These are phyloP conservation scores for Microsporum ferrugineum DNA, from an alignment of 2,329 filamentous ascomycete genomes.

Conservation along the genomic window DNA sequence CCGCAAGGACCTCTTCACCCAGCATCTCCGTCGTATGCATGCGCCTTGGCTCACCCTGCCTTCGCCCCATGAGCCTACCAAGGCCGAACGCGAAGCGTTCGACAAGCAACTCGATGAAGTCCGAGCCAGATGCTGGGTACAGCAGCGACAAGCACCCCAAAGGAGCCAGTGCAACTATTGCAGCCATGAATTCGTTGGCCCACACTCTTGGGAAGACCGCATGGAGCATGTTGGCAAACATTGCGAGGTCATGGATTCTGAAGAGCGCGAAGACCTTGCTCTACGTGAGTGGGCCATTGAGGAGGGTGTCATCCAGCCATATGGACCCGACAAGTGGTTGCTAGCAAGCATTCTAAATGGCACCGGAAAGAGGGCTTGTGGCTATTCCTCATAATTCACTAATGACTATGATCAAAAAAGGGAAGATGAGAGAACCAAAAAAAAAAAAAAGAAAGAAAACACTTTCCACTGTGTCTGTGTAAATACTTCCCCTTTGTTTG, in stretches of 20 bases:
- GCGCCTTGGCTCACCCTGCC: slow-evolving; percentile 37
- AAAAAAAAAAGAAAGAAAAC: not conserved
- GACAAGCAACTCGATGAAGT: slow-evolving; percentile 47
- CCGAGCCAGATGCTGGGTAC: slow-evolving; percentile 48
- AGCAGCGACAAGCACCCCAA: slow-evolving; percentile 51
- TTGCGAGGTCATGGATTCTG: slow-evolving; percentile 48
- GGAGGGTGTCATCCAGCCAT: slow-evolving; percentile 23
- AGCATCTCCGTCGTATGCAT: slow-evolving; percentile 83
- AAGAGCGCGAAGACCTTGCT: slow-evolving; percentile 32
- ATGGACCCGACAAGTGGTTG: slow-evolving; percentile 16
- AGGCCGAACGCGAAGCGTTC: slow-evolving; percentile 26
- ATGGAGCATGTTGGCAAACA: slow-evolving; percentile 85
- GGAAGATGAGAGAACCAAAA: not conserved
- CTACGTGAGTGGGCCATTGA: slow-evolving; percentile 31
- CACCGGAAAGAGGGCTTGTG: not conserved
- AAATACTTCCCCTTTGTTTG: not conserved
- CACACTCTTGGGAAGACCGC: slow-evolving; percentile 61
- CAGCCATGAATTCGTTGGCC: slow-evolving; percentile 46
- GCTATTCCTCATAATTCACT: not conserved
- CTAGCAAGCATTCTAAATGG: slow-evolving; percentile 7
- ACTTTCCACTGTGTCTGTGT: not conserved
- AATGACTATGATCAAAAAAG: not conserved
- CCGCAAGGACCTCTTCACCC: slow-evolving; percentile 81
- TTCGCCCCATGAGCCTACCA: slow-evolving; percentile 20
- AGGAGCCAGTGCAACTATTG: slow-evolving; percentile 55